Evolutionary conservation across 768 basidiomycete genomes (phyloP), one percentile per base, ranked within the genome.

Genomic region (Boletus reticuloceps): DNA sequence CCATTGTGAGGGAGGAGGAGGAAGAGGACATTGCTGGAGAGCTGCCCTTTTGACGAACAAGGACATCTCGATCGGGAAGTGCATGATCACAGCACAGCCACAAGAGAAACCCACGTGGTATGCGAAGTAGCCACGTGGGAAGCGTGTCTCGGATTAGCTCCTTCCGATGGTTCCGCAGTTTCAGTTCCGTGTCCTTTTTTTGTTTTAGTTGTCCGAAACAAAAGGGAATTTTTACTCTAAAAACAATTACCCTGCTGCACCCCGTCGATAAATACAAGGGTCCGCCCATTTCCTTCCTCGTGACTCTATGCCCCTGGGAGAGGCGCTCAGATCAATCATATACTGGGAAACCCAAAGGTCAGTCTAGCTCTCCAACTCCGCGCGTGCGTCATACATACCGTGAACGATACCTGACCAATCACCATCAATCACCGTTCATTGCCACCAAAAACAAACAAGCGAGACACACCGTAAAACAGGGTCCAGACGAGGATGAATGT

Each of bases 401-500:
- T 81, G 80, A 29, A 82, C 77, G 50, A 82, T 72, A 16, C 78
- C 81, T 69, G 43, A 8, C 73, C 32, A 46, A 44, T 34, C 44
- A 22, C 22, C 27, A 53, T 57, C 52, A 50, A 45, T 54, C 27
- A 47, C 37, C 4, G 9, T 17, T 20, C 45, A 45, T 25, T 13
- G 39, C 20, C 6, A 37, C 44, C 40, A 54, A 34, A n/a, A n/a
- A n/a, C n/a, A n/a, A n/a, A n/a, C n/a, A n/a, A 25, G 25, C 25
- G 25, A 25, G 14, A 73, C 88, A 55, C 63, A 92, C 91, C 94
- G 69, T 91, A 96, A 69, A 94, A 90, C 52, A 96, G 75, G 36
- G 94, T 98, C 94, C 94, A 98, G 20, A 89, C 87, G 29, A 97
- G 81, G 54, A 98, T 81, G 64, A 95, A 98, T 4, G 92, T 91